Conservation (phyloP, 148 eudicot species). For the Heliamphora exappendiculata region DNA sequence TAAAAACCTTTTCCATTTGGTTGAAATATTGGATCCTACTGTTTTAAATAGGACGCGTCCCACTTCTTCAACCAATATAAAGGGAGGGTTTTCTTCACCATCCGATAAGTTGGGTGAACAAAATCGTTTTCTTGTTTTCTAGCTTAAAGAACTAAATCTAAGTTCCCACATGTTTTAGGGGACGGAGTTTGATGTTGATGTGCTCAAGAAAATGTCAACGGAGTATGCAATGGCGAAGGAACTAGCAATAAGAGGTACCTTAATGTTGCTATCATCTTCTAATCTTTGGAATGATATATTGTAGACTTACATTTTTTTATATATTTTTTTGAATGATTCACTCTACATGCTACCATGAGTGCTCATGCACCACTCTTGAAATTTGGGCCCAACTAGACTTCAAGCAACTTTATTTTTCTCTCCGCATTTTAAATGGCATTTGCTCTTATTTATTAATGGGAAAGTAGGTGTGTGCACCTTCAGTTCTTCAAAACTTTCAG, state of each 20-base stretch:
- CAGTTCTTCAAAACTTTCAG: too few relatives aligned
- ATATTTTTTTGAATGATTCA: neutral
- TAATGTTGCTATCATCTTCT: neutral
- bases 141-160: constrained; percentile 2
- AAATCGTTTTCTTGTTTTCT: too few relatives aligned
- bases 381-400: neutral
- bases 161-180: constrained; percentile 32
- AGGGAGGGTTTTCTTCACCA: too few relatives aligned
- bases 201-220: constrained; percentile 40
- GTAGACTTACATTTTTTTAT: neutral
- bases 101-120: too few relatives aligned
- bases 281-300: neutral
- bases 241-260: constrained; percentile 59
- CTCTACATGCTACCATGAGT: neutral
- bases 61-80: too few relatives aligned
- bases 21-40: too few relatives aligned
- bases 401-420: neutral
- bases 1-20: too few relatives aligned
- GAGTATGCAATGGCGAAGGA: constrained; percentile 68
- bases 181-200: constrained; percentile 58
- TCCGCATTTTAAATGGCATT: neutral
- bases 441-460: too few relatives aligned
- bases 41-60: too few relatives aligned
- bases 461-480: too few relatives aligned
- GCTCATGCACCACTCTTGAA: neutral